A percentile compares a stretch with the other conserved stretches of the same genome.
These are phyloP conservation scores for Chamaecyparis obtusa DNA, from an alignment of 75 land plant species.

Conservation along the genomic window DNA sequence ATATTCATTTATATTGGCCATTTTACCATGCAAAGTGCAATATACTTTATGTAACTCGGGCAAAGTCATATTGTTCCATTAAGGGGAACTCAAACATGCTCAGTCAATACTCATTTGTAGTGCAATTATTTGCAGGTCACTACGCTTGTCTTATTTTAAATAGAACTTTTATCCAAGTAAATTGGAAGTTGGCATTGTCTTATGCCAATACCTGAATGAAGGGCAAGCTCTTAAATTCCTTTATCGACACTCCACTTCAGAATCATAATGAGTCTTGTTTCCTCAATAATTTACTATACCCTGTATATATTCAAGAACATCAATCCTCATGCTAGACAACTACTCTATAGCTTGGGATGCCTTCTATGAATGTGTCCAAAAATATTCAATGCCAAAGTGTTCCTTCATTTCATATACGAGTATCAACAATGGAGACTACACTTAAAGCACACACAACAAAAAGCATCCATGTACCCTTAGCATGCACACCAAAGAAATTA, in stretches of 20 bases:
- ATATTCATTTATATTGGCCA: no score
- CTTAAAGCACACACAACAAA: no score
- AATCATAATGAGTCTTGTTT: not conserved
- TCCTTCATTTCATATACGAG: no score
- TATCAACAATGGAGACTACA: no score
- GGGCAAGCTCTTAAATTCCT: not conserved
- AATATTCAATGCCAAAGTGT: no score
- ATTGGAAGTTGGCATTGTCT: not conserved
- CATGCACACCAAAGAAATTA: no score
- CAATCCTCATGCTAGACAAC: conserved; percentile 16
- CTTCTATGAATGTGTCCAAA: no score
- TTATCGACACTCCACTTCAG: not conserved
- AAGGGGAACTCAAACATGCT: not conserved
- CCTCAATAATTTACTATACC: conserved; percentile 33
- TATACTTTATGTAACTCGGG: not conserved
- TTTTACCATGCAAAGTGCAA: no score
- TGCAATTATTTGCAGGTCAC: conserved; percentile 9
- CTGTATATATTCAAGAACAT: conserved; percentile 26
- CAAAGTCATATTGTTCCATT: not conserved
- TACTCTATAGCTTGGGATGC: conserved; percentile 22
- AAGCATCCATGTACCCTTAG: no score
- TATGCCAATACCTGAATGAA: not conserved
- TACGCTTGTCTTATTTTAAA: conserved; percentile 2
- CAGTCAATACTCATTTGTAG: conserved; percentile 6
- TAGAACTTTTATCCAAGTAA: not conserved